A percentile compares a stretch with the other conserved stretches of the same genome.
Conservation (phyloP, 306 rosid species). For the Medicago truncatula region DNA sequence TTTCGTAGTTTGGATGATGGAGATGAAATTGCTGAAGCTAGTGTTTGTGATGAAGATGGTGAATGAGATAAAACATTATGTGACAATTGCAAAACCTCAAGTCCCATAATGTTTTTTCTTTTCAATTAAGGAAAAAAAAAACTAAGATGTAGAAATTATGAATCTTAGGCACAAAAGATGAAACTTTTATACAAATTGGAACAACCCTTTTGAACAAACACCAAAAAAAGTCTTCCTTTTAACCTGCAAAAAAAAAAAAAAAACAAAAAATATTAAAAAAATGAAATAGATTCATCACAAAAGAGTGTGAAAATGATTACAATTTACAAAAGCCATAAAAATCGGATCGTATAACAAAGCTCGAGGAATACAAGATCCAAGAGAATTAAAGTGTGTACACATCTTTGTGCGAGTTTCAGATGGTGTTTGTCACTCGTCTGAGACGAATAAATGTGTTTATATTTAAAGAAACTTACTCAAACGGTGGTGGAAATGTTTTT, state of each 20-base stretch:
- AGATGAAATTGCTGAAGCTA: constrained; percentile 61
- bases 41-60: constrained; percentile 64
- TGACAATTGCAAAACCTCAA: constrained; percentile 69
- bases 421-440: too few species aligned
- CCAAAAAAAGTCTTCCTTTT: constrained; percentile 28
- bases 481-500: neutral
- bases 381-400: constrained; percentile 7
- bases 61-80: constrained; percentile 66
- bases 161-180: constrained; percentile 19
- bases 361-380: constrained; percentile 40
- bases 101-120: constrained; percentile 48
- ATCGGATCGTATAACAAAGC: constrained; percentile 39
- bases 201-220: neutral
- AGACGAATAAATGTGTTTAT: too few species aligned
- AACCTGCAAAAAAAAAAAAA: constrained; percentile 34
- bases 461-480: constrained; percentile 4
- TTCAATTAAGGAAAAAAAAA: neutral
- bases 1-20: constrained; percentile 56
- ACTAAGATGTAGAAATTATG: too few species aligned
- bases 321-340: constrained; percentile 38
- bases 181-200: constrained; percentile 20
- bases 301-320: constrained; percentile 33
- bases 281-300: neutral
- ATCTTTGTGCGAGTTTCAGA: too few species aligned
- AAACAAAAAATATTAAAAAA: neutral